Percentiles rank a stretch among this genome's conserved stretches.
phyloP scores from a whole-genome alignment of 768 basidiomycete genomes.

The Boletales sp. region DNA sequence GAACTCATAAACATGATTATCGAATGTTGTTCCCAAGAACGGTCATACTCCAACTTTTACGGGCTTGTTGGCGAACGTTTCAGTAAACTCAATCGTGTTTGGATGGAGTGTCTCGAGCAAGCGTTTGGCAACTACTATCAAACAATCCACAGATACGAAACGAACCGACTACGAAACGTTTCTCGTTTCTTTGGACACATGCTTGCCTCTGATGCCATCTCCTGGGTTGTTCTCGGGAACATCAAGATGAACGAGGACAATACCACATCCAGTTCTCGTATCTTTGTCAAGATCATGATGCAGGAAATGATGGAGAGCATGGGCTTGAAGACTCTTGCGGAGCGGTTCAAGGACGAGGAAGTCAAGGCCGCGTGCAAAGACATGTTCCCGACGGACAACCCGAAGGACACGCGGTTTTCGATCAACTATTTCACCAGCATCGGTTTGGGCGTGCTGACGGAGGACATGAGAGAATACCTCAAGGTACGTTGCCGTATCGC shows the following conservation, averaged over 20 bases:
- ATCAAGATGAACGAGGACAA: constrained; percentile 97
- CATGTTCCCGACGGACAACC: constrained; percentile 96
- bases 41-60: constrained; percentile 96
- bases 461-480: constrained; percentile 95
- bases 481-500: constrained; percentile 53
- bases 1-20: constrained; percentile 98
- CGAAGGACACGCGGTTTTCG: constrained; percentile 92
- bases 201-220: constrained; percentile 79
- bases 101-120: constrained; percentile 86
- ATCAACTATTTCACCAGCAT: constrained; percentile 99
- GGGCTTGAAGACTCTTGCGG: constrained; percentile 82
- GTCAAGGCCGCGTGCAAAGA: constrained; percentile 65
- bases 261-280: constrained; percentile 92
- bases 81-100: constrained; percentile 91
- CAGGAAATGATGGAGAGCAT: constrained; percentile 92
- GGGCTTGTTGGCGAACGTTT: constrained; percentile 96
- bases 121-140: constrained; percentile 90
- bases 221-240: constrained; percentile 81
- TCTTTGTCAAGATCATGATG: constrained; percentile 97
- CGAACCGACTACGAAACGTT: constrained; percentile 96
- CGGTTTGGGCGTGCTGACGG: constrained; percentile 85
- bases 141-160: constrained; percentile 98
- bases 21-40: constrained; percentile 99
- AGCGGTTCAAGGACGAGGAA: constrained; percentile 88
- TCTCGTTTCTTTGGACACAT: constrained; percentile 96